phyloP scores from a whole-genome alignment of 2,329 filamentous ascomycete genomes.

The Colletotrichum lini region DNA sequence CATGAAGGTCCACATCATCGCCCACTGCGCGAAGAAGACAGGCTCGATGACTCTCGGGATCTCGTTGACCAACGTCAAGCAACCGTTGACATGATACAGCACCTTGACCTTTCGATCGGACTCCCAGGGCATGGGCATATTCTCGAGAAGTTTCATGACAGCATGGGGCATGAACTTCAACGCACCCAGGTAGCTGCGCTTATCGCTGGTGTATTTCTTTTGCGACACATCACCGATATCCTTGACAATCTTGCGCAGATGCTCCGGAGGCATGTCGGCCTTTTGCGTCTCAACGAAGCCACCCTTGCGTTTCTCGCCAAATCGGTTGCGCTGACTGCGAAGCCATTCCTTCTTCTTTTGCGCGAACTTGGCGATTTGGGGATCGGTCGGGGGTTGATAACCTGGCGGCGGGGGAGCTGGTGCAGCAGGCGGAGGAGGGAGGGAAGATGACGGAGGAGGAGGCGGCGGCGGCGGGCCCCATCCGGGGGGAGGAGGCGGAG shows the following conservation, averaged over 20 bases:
- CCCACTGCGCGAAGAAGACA: conserved; percentile 98
- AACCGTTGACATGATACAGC: conserved; percentile 97
- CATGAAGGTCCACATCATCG: conserved; percentile 99
- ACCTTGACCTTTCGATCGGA: conserved; percentile 97
- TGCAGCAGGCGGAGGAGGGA: conserved; percentile 71
- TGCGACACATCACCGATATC: conserved; percentile 99
- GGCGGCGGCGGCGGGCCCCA: conserved; percentile 66
- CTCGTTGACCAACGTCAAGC: conserved; percentile 96
- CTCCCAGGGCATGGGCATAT: conserved; percentile 99
- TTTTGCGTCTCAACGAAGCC: conserved; percentile 99
- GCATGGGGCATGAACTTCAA: conserved; percentile 99
- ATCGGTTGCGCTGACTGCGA: conserved; percentile 89
- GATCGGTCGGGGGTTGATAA: conserved; percentile 84
- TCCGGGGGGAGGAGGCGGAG: conserved; percentile 71
- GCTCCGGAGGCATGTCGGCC: conserved; percentile 98
- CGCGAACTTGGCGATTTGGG: conserved; percentile 92
- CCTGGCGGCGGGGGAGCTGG: conserved; percentile 86
- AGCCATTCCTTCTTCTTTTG: conserved; percentile 99
- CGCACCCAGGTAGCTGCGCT: conserved; percentile 96
- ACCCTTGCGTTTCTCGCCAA: conserved; percentile 96
- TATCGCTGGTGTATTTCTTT: conserved; percentile 99
- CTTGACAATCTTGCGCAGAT: conserved; percentile 97
- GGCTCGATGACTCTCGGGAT: conserved; percentile 96
- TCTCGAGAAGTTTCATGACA: conserved; percentile 95
- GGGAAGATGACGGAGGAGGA: conserved; percentile 67